Evolutionary conservation across 2,329 filamentous ascomycete species (phyloP).

Genomic region (Bipolaris bicolor): DNA sequence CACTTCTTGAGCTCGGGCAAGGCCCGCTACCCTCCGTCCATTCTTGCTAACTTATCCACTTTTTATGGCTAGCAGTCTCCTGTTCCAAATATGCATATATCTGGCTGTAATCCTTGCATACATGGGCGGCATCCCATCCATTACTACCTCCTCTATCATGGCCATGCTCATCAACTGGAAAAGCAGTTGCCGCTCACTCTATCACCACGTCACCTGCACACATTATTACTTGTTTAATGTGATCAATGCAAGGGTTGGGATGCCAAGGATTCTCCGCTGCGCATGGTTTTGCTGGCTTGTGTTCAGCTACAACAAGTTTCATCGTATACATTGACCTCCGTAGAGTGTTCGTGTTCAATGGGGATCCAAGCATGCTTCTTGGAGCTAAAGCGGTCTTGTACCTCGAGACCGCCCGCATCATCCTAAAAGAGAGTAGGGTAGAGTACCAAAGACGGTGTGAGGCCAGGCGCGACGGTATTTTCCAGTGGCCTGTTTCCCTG

Average conservation of each 20-base stretch:
- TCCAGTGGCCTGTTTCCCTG: too few relatives aligned
- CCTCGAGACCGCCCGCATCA: too few relatives aligned
- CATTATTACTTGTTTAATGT: slow-evolving; percentile 44
- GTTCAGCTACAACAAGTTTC: slow-evolving; percentile 17
- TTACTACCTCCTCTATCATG: slow-evolving; percentile 43
- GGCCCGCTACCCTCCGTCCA: too few relatives aligned
- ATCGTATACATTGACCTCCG: too few relatives aligned
- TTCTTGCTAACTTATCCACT: slow-evolving; percentile 30
- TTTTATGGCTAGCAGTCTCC: slow-evolving; percentile 34
- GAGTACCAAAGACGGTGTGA: too few relatives aligned
- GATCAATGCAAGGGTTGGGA: slow-evolving; percentile 45
- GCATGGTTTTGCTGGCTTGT: slow-evolving; percentile 6
- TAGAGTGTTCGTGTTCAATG: too few relatives aligned
- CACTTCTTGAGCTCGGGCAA: too few relatives aligned
- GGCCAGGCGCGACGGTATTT: too few relatives aligned
- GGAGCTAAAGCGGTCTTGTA: too few relatives aligned
- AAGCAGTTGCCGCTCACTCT: slow-evolving; percentile 42
- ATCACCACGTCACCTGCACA: slow-evolving; percentile 43
- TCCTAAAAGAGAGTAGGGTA: too few relatives aligned
- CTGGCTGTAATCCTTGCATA: slow-evolving; percentile 42
- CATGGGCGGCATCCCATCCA: slow-evolving; percentile 43
- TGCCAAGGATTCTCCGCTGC: slow-evolving; percentile 43
- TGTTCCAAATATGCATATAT: slow-evolving; percentile 40
- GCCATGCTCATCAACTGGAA: slow-evolving; percentile 31
- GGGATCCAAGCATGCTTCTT: too few relatives aligned